Evolutionary conservation across 2,329 filamentous ascomycete genomes (phyloP).

Genomic region (Colletotrichum orbiculare): DNA sequence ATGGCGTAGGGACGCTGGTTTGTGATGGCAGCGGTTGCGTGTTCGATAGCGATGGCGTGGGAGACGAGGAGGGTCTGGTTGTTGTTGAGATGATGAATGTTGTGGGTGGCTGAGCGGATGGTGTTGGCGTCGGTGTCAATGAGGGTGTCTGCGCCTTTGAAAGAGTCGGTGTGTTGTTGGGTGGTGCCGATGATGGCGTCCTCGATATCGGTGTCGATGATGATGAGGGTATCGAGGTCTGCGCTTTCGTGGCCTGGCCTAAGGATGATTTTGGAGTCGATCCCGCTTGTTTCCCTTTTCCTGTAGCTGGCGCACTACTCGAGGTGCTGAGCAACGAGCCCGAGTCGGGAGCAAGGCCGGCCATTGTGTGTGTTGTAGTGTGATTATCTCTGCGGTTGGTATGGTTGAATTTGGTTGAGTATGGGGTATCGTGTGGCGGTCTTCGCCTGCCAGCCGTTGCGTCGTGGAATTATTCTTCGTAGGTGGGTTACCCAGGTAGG

Average conservation of each 20-base stretch:
- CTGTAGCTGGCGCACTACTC: slow-evolving; percentile 8
- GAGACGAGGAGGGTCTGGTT: slow-evolving; percentile 1
- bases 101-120: slow-evolving; percentile 12
- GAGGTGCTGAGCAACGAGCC: slow-evolving; percentile 1
- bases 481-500: background rate
- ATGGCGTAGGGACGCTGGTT: slow-evolving; percentile 6
- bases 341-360: slow-evolving; percentile 19
- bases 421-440: background rate
- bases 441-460: background rate
- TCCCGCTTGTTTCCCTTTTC: slow-evolving; percentile 7
- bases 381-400: slow-evolving; percentile 1
- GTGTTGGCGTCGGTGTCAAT: slow-evolving; percentile 7
- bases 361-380: slow-evolving; percentile 20
- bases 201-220: background rate
- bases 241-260: slow-evolving; percentile 13
- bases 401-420: no score
- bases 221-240: background rate
- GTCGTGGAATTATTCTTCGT: slow-evolving; percentile 22
- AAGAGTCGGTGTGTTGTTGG: background rate
- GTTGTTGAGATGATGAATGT: slow-evolving; percentile 30
- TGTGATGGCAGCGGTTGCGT: slow-evolving; percentile 17
- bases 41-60: slow-evolving; percentile 22
- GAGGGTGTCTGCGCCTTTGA: background rate
- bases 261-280: slow-evolving; percentile 17
- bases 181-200: slow-evolving; percentile 8